phyloP scores from a whole-genome alignment of 2,329 filamentous ascomycete genomes.

The Bipolaris zeicola region DNA sequence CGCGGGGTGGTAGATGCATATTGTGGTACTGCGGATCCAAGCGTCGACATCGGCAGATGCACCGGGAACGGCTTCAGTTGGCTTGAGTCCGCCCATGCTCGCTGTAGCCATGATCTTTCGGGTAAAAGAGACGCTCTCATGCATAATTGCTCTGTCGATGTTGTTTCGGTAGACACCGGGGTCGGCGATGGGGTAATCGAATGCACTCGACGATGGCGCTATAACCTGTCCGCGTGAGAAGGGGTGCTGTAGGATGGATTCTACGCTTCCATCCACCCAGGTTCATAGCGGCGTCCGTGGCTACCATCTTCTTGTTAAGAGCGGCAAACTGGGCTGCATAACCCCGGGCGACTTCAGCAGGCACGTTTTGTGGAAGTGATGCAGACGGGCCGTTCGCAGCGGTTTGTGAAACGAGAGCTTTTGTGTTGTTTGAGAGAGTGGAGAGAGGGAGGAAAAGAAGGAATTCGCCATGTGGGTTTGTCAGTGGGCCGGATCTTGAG shows the following conservation, averaged over 20 bases:
- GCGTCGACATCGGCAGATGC: constrained; percentile 18
- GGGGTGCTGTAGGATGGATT: constrained; percentile 29
- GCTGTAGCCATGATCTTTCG: too few relatives aligned
- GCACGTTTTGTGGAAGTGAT: constrained; percentile 21
- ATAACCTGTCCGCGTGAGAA: constrained; percentile 33
- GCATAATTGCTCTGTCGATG: too few relatives aligned
- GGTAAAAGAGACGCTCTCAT: too few relatives aligned
- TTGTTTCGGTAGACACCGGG: constrained; percentile 11
- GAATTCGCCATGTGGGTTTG: constrained; percentile 26
- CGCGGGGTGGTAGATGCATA: constrained; percentile 21
- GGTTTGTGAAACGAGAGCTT: constrained; percentile 21
- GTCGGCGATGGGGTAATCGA: constrained; percentile 32
- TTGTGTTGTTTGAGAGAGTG: constrained; percentile 23
- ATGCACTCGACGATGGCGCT: constrained; percentile 22
- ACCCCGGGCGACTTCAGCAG: constrained; percentile 23
- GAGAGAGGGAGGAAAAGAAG: constrained; percentile 29
- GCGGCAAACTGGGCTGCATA: constrained; percentile 22
- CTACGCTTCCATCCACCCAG: constrained; percentile 23
- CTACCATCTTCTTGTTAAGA: too few relatives aligned
- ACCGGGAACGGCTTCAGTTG: too few relatives aligned
- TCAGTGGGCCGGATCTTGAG: constrained; percentile 19
- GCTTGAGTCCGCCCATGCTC: too few relatives aligned
- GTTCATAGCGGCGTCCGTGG: constrained; percentile 6
- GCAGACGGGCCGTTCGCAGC: constrained; percentile 16
- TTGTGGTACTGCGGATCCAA: constrained; percentile 15